Evolutionary conservation across 306 rosid genomes (phyloP), one percentile per base, ranked within the genome.

Genomic region (Calophaca sinica): DNA sequence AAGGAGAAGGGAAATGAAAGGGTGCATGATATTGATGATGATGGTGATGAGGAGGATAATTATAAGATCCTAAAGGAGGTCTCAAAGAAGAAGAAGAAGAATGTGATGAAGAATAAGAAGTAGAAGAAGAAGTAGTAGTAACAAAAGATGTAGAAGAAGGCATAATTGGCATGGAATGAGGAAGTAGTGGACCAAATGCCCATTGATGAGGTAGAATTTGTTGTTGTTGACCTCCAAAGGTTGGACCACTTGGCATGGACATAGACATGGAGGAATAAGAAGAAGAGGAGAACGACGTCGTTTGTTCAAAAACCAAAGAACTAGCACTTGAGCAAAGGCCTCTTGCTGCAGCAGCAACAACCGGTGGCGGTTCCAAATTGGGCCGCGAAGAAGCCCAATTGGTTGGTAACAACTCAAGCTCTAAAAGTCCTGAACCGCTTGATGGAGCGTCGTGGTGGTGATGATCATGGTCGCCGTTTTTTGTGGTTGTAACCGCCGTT

Each of bases 381-480:
- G 62, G 65, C 48, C 55, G 55, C 9, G 33, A 39, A 26, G 48
- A 12, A 10, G 80, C 14, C 68, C 68, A 44, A 32, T 76, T 76
- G 3, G 48, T 50, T 35, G 74, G 87, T 55, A 91, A 75, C 36
- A 94, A 84, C 32, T 94, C 93, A 1, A 94, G 87, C 89, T 91
- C 98, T 50, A 66, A 7, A 86, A 85, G 75, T 2, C 79, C 62
- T 14, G 89, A 84, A 15, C 38, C 29, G 54, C 3, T 33, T 52
- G 73, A 7, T 49, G 75, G 26, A 20, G 26, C 1, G 59, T 53
- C 1, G 59, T 53, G 66, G 8, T 32, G 58, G 5, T 38, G 0
- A 20, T 51, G 66, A 44, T 59, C 57, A 36, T 3, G 46, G 11
- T 51, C 38, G 26, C 52, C 62, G n/a, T 63, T 60, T 5, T 67